phyloP scores from a whole-genome alignment of 768 basidiomycete genomes.

The Lactifluus echinatus region DNA sequence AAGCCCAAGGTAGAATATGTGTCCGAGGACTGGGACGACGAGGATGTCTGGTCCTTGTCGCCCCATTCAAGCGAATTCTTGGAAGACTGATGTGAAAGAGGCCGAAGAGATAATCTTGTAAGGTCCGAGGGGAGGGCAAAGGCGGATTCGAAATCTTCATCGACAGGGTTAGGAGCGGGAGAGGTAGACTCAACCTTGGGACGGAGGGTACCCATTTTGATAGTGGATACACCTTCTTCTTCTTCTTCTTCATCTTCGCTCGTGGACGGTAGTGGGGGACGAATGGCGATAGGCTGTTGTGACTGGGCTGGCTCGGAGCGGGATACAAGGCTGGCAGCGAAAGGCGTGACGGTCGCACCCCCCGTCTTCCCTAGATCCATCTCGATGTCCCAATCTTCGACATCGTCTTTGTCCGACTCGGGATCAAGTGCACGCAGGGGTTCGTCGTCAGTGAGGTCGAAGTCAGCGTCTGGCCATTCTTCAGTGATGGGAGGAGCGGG shows the following conservation, averaged over 20 bases:
- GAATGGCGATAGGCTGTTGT: slow-evolving; percentile 49
- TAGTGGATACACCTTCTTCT: slow-evolving; percentile 77
- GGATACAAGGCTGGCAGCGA: slow-evolving; percentile 33
- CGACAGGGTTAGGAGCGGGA: slow-evolving; percentile 23
- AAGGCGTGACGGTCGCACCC: slow-evolving; percentile 38
- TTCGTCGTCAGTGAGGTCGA: slow-evolving; percentile 72
- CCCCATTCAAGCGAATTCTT: slow-evolving; percentile 83
- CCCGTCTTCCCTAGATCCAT: slow-evolving; percentile 58
- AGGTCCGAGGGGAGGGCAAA: slow-evolving; percentile 76
- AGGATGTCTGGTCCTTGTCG: slow-evolving; percentile 73
- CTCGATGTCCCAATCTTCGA: slow-evolving; percentile 77
- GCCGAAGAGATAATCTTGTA: slow-evolving; percentile 73
- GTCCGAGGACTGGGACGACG: slow-evolving; percentile 77
- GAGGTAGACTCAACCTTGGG: slow-evolving; percentile 26
- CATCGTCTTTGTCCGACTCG: slow-evolving; percentile 56
- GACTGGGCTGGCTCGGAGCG: slow-evolving; percentile 32
- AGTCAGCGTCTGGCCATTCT: slow-evolving; percentile 85
- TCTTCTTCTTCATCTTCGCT: slow-evolving; percentile 47
- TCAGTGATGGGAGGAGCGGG: slow-evolving; percentile 55
- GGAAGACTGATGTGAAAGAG: slow-evolving; percentile 69
- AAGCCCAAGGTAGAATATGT: slow-evolving; percentile 75
- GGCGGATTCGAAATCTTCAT: slow-evolving; percentile 79
- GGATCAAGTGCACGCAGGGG: slow-evolving; percentile 50
- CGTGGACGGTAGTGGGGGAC: slow-evolving; percentile 48
- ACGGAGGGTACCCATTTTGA: slow-evolving; percentile 55